Conservation (phyloP, 345 rosid species). For the Boechera stricta region DNA sequence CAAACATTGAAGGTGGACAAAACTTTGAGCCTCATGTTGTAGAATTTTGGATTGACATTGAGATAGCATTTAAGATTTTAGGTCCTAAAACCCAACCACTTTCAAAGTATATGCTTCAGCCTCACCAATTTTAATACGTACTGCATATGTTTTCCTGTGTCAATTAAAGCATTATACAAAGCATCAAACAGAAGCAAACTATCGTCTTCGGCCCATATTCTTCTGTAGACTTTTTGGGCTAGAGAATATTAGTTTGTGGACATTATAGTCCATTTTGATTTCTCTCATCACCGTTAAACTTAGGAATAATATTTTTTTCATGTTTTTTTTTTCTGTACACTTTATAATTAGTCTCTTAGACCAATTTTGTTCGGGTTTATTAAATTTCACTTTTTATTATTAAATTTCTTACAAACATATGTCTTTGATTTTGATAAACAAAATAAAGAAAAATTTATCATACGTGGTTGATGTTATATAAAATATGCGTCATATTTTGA, state of each 20-base stretch:
- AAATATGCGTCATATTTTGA: neutral
- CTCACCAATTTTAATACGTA: neutral
- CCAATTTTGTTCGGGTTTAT: neutral
- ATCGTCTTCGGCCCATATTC: neutral
- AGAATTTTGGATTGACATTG: conserved; percentile 21
- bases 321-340: no score
- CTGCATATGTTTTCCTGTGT: neutral
- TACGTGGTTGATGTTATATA: neutral
- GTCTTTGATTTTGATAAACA: neutral
- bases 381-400: neutral
- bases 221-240: neutral
- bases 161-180: conserved; percentile 1
- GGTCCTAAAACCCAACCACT: conserved; percentile 8
- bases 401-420: neutral
- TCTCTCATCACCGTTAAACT: neutral
- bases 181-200: conserved; percentile 9
- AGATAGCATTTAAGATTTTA: neutral
- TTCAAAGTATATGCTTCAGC: conserved; percentile 6
- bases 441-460: neutral
- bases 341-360: neutral
- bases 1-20: conserved; percentile 25
- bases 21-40: conserved; percentile 12
- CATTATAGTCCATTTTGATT: neutral
- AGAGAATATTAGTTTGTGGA: conserved; percentile 3
- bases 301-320: no score